Base-by-base conservation (phyloP, 768 basidiomycete genomes). In the Coprinellus aureogranulatus region DNA sequence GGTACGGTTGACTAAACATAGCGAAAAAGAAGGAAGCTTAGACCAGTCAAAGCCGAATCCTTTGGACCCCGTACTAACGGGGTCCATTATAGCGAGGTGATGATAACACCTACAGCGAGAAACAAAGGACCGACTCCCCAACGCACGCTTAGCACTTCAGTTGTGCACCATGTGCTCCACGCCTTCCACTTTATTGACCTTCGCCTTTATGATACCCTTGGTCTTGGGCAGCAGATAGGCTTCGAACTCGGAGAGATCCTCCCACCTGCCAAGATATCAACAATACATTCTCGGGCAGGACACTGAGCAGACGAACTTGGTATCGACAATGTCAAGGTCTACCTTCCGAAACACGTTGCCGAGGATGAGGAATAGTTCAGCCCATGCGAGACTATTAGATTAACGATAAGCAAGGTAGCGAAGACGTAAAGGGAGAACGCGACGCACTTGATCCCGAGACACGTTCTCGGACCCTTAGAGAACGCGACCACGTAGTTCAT, bases 381-480 rank as follows among this genome's bases (percentile, higher is more conserved):
- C 67, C 64, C 68, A 74, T 3, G 66, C 72, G 31, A 74, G 65
- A 54, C 70, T 71, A 61, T 54, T 9, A 8, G 22, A 44, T 8
- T 44, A 5, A n/a, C 10, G 8, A 16, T 40, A 20, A 27, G 25
- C 20, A 37, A 5, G 37, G 41, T 9, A n/a, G 6, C 14, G 14
- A 44, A 8, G 41, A 34, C 6, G 6, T n/a, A 5, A 44, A n/a
- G 20, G 41, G 14, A 18, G 20, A 5, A 8, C 9, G 41, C 18
- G 18, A n/a, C 41, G 14, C 20, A 44, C 41, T 44, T 44, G 23
- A 78, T 73, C 11, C 77, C 78, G 4, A 79, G 57, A 55, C 79
- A 80, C 47, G 72, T 74, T n/a, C 79, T 63, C 8, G 78, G 76
- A 0, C 78, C 79, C 61, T 74, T 77, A n/a, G 75, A 76, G 59